Base-by-base conservation (phyloP, 2,329 filamentous ascomycete species). In the Thielaviopsis populi region DNA sequence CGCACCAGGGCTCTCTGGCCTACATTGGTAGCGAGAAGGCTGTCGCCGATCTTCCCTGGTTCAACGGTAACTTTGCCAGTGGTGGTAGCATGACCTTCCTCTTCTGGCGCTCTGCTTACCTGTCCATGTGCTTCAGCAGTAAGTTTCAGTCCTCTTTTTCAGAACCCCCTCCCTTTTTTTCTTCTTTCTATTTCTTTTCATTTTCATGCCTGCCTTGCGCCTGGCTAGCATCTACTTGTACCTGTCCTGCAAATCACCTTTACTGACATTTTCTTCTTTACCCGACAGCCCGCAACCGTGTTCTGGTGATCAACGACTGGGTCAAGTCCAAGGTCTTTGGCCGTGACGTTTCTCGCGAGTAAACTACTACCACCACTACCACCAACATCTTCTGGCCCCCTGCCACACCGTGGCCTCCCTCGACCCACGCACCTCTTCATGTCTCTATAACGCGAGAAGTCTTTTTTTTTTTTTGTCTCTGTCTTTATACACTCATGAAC, bases 71-170 rank as follows among this genome's bases (percentile, higher is more conserved):
- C 79, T 83, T 99, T 70, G 92, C 94, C 67, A 89, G 87, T 56
- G 94, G 92, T 73, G 94, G 94, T 73, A 89, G 87, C 71, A 79
- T 97, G 76, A 99, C 94, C 64, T 99, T 95, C 78, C 83, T 96
- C 69, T 99, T 99, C 84, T 99, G 94, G 94, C 84, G 91, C 74
- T 95, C 89, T 73, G 94, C 92, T 63, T 99, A 99, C 76, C 80
- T 99, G 75, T 96, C 90, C 81, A 99, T 99, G 94, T 96, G 92
- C 84, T 99, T 99, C 76, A 97, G 91, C 85, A 91, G 90, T 94
- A 83, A 85, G 89, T n/a, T n/a, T n/a, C n/a, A n/a, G n/a, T n/a
- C n/a, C n/a, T n/a, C n/a, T n/a, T n/a, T n/a, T n/a, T n/a, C n/a
- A n/a, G n/a, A n/a, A n/a, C n/a, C n/a, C n/a, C n/a, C n/a, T n/a